Conservation (phyloP, 176 grass and related monocot genomes). For the Carex kokanica region DNA sequence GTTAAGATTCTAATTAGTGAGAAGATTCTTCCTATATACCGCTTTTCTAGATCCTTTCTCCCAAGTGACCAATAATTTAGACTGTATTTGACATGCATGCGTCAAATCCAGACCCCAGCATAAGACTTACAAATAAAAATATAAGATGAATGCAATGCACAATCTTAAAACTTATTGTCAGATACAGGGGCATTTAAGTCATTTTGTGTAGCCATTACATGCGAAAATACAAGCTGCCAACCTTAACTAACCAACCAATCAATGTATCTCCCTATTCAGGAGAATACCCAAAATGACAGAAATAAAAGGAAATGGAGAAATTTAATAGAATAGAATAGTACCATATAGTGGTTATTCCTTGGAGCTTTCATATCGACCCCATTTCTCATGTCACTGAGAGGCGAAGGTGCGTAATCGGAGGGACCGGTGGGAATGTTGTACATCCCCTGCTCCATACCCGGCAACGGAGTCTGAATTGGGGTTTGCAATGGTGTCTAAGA, state of each 20-base stretch:
- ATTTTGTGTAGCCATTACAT: not conserved
- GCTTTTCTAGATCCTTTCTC: not conserved
- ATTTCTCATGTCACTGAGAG: slow-evolving; percentile 67
- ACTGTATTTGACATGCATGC: not conserved
- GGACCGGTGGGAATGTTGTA: slow-evolving; percentile 85
- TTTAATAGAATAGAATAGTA: slow-evolving; percentile 18
- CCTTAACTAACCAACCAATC: not conserved
- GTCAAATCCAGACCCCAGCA: not conserved
- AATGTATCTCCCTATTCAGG: not conserved
- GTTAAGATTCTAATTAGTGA: not conserved
- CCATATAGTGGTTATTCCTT: slow-evolving; percentile 71
- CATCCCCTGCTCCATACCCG: slow-evolving; percentile 49
- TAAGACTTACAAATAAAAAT: not conserved
- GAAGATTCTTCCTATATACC: not conserved
- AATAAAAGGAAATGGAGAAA: not conserved
- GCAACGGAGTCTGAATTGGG: slow-evolving; percentile 74
- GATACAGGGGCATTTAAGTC: not conserved
- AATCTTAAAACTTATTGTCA: not conserved
- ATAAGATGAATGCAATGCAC: not conserved
- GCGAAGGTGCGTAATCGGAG: slow-evolving; percentile 87
- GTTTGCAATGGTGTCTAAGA: slow-evolving; percentile 72
- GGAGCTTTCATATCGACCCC: slow-evolving; percentile 56
- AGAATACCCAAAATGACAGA: not conserved
- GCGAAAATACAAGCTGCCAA: not conserved
- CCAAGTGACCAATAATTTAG: not conserved